Evolutionary conservation across 768 basidiomycete species (phyloP).

Genomic region (Crassisporium funariophilum): DNA sequence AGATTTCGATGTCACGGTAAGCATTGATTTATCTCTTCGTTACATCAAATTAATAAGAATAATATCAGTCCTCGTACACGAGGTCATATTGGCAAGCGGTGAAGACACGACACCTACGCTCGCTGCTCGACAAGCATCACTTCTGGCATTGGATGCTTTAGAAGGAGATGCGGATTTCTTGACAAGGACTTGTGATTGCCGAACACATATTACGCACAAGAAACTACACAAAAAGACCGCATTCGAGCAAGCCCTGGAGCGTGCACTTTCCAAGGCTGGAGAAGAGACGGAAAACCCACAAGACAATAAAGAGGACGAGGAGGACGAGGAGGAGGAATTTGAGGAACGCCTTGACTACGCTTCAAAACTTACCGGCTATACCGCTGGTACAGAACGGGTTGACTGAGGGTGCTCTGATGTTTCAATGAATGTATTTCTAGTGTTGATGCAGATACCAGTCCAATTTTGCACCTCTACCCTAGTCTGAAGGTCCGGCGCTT

Average conservation of each 20-base stretch:
- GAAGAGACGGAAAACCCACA: not conserved
- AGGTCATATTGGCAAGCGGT: conserved; percentile 60
- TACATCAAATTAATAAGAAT: not conserved
- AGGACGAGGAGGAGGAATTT: conserved; percentile 6
- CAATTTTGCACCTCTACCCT: not conserved
- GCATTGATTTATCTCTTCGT: conserved; percentile 14
- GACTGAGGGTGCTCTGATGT: no score
- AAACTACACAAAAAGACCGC: conserved; percentile 28
- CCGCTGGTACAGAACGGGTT: not conserved
- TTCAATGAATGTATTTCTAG: no score
- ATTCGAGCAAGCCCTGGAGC: conserved; percentile 30
- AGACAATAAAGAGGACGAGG: not conserved
- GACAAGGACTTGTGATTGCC: conserved; percentile 68
- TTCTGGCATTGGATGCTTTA: conserved; percentile 68
- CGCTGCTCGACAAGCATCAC: conserved; percentile 63
- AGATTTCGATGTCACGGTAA: conserved; percentile 55
- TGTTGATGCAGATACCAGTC: no score
- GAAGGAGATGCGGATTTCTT: conserved; percentile 67
- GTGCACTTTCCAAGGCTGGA: conserved; percentile 18
- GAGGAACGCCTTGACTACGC: conserved; percentile 2
- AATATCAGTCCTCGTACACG: conserved; percentile 65
- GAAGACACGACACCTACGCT: conserved; percentile 49
- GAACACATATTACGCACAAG: conserved; percentile 41
- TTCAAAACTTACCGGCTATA: not conserved
- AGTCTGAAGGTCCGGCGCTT: conserved; percentile 24